Evolutionary conservation across 441 rosid species (phyloP), one percentile per base, ranked within the genome.

Genomic region (Dalechampia spathulata): DNA sequence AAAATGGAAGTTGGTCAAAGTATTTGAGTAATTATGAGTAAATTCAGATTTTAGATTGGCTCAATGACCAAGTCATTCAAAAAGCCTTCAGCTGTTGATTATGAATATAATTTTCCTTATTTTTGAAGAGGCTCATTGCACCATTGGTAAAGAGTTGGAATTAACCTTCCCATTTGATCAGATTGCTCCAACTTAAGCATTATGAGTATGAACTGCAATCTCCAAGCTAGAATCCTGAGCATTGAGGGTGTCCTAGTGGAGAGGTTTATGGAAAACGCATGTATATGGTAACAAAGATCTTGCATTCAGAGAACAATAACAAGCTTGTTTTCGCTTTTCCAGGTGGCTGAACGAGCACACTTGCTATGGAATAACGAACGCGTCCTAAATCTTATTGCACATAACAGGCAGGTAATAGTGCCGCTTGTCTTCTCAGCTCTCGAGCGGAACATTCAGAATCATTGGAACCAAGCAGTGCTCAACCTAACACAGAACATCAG

Each of bases 271-370:
- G 58, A 21, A 25, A 22, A 16, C 17, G 26, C 14, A 5, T 17
- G 3, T 16, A 23, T 37, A 22, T 28, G 52, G 16, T 15, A 28
- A 13, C 0, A n/a, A 6, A 51, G 41, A 9, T 30, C 26, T 43
- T 36, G 16, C 26, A 23, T 25, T 16, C 30, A 41, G 58, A 39
- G 21, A 26, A 43, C 39, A 37, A 57, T 25, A 25, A 39, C 32
- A 45, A 69, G 52, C 28, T 43, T 61, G 1, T 44, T 55, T 49
- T 56, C 63, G 13, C 49, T 47, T 54, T 60, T 77, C 62, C 80
- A 85, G 93, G 87, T 86, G 47, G 83, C 94, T 7, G 90, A 86
- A 72, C 76, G 94, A 37, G 84, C 86, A 19, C 90, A 86, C 70
- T 63, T 86, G 74, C 68, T 86, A 22, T 81, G 78, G 90, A 79